A percentile compares a stretch with the other conserved stretches of the same genome.
These are phyloP conservation scores for Juncus inflexus DNA, from an alignment of 176 grass and related monocot genomes.

Conservation along the genomic window DNA sequence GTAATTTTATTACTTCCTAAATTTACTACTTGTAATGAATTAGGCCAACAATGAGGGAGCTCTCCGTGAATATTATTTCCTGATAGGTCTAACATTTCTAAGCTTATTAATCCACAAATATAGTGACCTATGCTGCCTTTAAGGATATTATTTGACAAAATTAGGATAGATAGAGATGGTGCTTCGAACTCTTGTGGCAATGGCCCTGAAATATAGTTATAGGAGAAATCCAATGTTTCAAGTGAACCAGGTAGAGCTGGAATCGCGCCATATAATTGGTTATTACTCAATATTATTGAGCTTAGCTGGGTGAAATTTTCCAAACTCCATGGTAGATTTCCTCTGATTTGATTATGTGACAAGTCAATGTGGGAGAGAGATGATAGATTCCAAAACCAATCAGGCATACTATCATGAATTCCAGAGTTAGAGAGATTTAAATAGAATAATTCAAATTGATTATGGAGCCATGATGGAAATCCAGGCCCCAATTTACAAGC, in stretches of 20 bases:
- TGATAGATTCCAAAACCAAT: conserved; percentile 13
- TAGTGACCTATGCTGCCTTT: background rate
- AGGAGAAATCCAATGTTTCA: background rate
- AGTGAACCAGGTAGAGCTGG: background rate
- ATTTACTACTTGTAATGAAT: too few species aligned
- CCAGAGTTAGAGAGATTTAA: background rate
- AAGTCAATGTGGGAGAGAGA: background rate
- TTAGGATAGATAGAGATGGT: background rate
- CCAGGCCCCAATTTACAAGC: too few species aligned
- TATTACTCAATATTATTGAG: background rate
- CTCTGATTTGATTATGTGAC: background rate
- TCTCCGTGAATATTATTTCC: too few species aligned
- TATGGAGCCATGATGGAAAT: conserved; percentile 15
- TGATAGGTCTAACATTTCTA: too few species aligned
- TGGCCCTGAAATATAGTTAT: background rate
- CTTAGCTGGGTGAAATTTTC: background rate
- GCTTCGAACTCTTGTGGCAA: background rate
- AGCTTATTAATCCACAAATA: background rate
- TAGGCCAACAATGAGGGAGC: too few species aligned
- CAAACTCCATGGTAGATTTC: background rate
- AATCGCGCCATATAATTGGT: background rate
- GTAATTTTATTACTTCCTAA: too few species aligned
- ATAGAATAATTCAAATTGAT: background rate
- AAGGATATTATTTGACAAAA: background rate
- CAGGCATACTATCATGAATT: background rate